Conservation (phyloP, 345 rosid genomes). For the Populus alba region DNA sequence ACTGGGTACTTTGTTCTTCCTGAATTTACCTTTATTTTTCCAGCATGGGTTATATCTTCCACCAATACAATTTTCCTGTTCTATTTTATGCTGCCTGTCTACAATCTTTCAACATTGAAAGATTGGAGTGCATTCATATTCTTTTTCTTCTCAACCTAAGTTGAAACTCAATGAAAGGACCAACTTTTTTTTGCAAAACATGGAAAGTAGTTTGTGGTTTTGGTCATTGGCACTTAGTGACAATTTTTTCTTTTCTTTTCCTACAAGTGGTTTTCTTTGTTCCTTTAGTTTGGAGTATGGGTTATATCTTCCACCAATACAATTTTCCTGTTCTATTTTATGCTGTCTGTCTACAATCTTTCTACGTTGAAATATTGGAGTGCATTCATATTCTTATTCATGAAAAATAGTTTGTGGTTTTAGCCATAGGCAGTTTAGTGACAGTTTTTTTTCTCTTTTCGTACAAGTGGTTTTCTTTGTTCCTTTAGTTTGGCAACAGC, state of each 20-base stretch:
- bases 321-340: too few relatives aligned
- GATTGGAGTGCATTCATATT: neutral
- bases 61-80: too few relatives aligned
- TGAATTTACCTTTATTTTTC: neutral
- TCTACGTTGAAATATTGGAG: neutral
- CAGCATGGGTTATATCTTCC: neutral
- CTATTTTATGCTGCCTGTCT: neutral
- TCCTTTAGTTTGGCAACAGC: neutral
- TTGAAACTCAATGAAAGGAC: neutral
- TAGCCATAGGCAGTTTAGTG: neutral
- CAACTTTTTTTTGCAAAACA: neutral
- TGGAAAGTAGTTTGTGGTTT: neutral
- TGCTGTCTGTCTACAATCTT: neutral
- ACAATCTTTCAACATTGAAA: neutral
- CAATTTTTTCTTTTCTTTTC: neutral
- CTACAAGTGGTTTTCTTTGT: too few relatives aligned
- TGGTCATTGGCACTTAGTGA: neutral
- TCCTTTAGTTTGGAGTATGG: neutral
- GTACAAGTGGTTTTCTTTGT: too few relatives aligned
- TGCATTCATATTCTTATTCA: too few relatives aligned
- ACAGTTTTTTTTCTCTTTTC: neutral
- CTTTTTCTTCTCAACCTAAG: neutral
- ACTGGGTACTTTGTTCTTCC: neutral
- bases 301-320: neutral
- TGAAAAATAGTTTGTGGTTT: neutral